Evolutionary conservation across 768 basidiomycete species (phyloP).

Genomic region (Trametes gibbosa): DNA sequence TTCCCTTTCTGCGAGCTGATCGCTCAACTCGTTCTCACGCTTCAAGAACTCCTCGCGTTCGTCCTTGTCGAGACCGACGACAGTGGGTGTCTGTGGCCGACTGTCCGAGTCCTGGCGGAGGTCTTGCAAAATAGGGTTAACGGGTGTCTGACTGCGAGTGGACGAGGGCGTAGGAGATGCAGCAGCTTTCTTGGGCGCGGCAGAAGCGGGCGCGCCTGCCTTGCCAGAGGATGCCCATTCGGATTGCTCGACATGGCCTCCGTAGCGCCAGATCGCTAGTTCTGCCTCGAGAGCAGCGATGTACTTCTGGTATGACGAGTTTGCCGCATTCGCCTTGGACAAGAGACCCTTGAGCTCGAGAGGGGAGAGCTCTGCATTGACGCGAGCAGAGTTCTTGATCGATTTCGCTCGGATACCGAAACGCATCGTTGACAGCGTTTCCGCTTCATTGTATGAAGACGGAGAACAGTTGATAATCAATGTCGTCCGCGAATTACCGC

Average conservation of each 20-base stretch:
- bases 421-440: constrained; percentile 94
- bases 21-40: constrained; percentile 95
- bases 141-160: constrained; percentile 70
- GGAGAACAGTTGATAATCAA: constrained; percentile 99
- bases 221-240: constrained; percentile 80
- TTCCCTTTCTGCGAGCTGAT: constrained; percentile 91
- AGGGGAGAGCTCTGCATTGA: constrained; percentile 97
- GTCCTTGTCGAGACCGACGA: constrained; percentile 87
- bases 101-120: constrained; percentile 72
- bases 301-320: constrained; percentile 80
- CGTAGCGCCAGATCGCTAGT: constrained; percentile 83
- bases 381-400: constrained; percentile 99
- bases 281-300: constrained; percentile 91
- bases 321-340: constrained; percentile 84
- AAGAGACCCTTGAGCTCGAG: constrained; percentile 92
- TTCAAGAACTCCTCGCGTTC: constrained; percentile 96
- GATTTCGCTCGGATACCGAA: constrained; percentile 99
- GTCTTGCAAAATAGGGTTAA: constrained; percentile 71
- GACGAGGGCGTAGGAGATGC: constrained; percentile 63
- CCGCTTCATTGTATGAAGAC: constrained; percentile 93
- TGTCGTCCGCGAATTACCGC: constrained; percentile 92
- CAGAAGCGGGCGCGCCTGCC: constrained; percentile 39
- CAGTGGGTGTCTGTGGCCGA: constrained; percentile 90
- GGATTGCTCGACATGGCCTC: constrained; percentile 77
- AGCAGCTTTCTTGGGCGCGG: constrained; percentile 45